Percentiles rank a stretch among this genome's conserved stretches.
Conservation (phyloP, 2,329 filamentous ascomycete species). For the Coniella lustricola region DNA sequence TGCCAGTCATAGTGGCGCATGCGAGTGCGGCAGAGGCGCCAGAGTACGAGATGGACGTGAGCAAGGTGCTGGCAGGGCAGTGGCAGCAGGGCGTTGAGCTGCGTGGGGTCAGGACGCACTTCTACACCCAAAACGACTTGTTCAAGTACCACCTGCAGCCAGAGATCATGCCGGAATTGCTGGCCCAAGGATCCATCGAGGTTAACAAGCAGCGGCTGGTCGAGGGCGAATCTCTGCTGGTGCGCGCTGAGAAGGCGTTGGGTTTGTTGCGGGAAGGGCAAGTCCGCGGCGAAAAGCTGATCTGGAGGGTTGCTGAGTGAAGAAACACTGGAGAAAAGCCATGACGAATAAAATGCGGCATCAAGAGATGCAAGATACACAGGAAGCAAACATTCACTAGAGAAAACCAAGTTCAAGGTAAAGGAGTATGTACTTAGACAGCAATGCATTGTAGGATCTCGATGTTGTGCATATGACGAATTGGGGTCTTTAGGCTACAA, state of each 20-base stretch:
- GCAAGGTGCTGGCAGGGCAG: conserved; percentile 27
- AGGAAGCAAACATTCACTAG: too few relatives aligned
- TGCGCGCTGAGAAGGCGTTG: conserved; percentile 23
- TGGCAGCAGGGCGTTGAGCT: conserved; percentile 48
- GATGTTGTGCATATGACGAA: neutral
- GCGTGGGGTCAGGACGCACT: conserved; percentile 49
- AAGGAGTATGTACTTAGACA: neutral
- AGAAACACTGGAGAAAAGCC: too few relatives aligned
- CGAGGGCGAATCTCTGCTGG: conserved; percentile 36
- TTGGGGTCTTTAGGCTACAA: too few relatives aligned
- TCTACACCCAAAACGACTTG: conserved; percentile 47
- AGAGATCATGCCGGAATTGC: conserved; percentile 45
- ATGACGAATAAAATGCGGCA: too few relatives aligned
- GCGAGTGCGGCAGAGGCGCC: conserved; percentile 40
- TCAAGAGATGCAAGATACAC: neutral
- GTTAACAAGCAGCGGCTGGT: conserved; percentile 36
- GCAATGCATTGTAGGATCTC: neutral
- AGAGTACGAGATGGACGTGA: conserved; percentile 47
- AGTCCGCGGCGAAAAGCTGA: conserved; percentile 23
- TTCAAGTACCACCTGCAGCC: conserved; percentile 48
- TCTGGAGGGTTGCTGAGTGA: conserved; percentile 23
- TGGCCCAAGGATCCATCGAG: conserved; percentile 31
- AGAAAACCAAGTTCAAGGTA: neutral
- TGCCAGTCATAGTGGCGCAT: conserved; percentile 52
- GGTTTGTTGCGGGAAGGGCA: conserved; percentile 19